Evolutionary conservation across 768 basidiomycete genomes (phyloP).

Genomic region (Termitomyces eurrhizus): DNA sequence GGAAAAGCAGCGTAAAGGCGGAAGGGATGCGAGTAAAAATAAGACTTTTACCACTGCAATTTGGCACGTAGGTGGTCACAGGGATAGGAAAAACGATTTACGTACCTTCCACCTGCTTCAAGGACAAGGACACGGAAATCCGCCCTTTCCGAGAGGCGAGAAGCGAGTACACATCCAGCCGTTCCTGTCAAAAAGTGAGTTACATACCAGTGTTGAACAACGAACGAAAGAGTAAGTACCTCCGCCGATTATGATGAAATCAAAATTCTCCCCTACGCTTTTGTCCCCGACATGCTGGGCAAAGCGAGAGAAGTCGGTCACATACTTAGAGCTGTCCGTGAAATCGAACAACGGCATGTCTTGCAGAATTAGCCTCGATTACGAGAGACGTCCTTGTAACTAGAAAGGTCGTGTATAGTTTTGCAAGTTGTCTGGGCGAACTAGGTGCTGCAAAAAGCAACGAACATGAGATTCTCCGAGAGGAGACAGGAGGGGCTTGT

Average conservation of each 20-base stretch:
- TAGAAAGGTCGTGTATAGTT: neutral
- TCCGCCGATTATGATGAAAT: slow-evolving; percentile 54
- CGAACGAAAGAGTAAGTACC: slow-evolving; percentile 27
- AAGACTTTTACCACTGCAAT: slow-evolving; percentile 39
- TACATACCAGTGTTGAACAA: neutral
- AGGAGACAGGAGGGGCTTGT: neutral
- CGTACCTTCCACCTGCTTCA: slow-evolving; percentile 59
- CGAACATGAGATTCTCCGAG: neutral
- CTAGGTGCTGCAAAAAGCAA: neutral
- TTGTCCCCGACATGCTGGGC: slow-evolving; percentile 11
- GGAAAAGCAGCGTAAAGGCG: slow-evolving; percentile 39
- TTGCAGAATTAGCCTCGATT: neutral
- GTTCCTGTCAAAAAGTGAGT: slow-evolving; percentile 36
- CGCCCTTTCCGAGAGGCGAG: slow-evolving; percentile 55
- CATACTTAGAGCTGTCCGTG: slow-evolving; percentile 6
- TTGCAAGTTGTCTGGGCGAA: neutral
- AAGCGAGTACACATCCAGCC: slow-evolving; percentile 57
- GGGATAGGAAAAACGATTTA: neutral
- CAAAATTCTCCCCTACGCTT: slow-evolving; percentile 27
- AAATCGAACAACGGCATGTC: slow-evolving; percentile 7
- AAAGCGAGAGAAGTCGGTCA: slow-evolving; percentile 23
- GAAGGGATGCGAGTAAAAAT: slow-evolving; percentile 40
- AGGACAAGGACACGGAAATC: slow-evolving; percentile 50
- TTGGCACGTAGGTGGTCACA: neutral
- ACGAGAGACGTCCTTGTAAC: neutral